Evolutionary conservation across 306 rosid species (phyloP).

Genomic region (apple (Malus domestica)): ASM211411v1 NC_041795.1:3786501-3787000

Average conservation of each 20-base stretch:
- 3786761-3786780: constrained; percentile 12
- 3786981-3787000: too few relatives aligned
- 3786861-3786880: not conserved
- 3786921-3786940: constrained; percentile 1
- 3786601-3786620: too few relatives aligned
- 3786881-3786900: not conserved
- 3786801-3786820: not conserved
- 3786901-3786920: constrained; percentile 5
- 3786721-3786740: constrained; percentile 8
- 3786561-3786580: too few relatives aligned
- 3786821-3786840: not conserved
- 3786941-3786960: not conserved
- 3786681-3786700: not conserved
- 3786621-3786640: not conserved
- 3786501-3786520: constrained; percentile 6
- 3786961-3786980: too few relatives aligned
- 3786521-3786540: too few relatives aligned
- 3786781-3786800: not conserved
- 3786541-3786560: too few relatives aligned
- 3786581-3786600: too few relatives aligned
- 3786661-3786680: not conserved
- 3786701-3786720: not conserved
- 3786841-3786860: not conserved
- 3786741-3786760: constrained; percentile 14
- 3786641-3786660: not conserved